Percentiles rank a stretch among this genome's conserved stretches.
Conservation (phyloP, 1,284 basidiomycete species). For the Naganishia liquefaciens region DNA sequence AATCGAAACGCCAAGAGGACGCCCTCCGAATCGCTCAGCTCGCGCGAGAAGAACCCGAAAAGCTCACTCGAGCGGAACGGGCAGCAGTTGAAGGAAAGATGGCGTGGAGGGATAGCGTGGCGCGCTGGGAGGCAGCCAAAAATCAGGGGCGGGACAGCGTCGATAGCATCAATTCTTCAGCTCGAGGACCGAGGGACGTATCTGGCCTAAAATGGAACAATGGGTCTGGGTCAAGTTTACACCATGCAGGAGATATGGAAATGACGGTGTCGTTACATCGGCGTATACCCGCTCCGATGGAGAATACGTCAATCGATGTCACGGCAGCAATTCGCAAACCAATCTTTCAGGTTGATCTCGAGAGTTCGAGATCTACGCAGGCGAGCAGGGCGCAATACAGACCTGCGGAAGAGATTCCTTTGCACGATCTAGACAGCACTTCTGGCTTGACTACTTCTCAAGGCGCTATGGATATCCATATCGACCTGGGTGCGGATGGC, state of each 20-base stretch:
- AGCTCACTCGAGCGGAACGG: constrained; percentile 23
- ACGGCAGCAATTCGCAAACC: no score
- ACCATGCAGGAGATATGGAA: neutral
- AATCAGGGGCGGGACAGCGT: neutral
- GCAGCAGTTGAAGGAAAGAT: constrained; percentile 25
- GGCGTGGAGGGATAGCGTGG: constrained; percentile 22
- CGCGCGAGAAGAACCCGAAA: constrained; percentile 6
- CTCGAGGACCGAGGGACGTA: neutral
- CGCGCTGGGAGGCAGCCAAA: neutral
- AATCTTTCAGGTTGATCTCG: no score
- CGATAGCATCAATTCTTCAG: neutral
- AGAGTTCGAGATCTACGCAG: no score
- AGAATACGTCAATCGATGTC: no score
- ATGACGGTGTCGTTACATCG: neutral
- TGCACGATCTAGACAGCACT: no score
- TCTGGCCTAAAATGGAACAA: no score
- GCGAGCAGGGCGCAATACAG: no score
- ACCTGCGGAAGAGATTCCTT: no score
- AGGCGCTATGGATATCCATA: no score
- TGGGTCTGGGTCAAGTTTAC: neutral
- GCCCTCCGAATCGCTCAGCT: neutral
- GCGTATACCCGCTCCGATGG: no score
- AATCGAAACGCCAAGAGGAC: constrained; percentile 2
- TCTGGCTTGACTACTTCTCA: no score
- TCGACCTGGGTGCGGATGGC: no score